These are phyloP conservation scores for Oryza brachyantha DNA, from an alignment of 176 grass and related monocot genomes.

Conservation along the genomic window DNA sequence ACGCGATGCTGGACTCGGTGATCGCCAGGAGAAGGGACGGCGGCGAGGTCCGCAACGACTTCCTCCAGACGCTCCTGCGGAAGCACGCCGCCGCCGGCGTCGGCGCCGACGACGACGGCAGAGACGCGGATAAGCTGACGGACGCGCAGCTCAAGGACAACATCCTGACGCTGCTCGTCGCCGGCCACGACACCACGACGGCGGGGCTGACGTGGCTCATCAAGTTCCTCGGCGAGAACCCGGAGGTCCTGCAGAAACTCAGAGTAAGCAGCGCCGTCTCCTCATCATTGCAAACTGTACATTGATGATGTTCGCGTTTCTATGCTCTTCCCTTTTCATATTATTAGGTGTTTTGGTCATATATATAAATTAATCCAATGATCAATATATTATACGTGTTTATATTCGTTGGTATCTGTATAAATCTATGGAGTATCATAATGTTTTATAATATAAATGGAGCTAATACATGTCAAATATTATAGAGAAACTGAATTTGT, in stretches of 20 bases:
- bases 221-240: slow-evolving; percentile 79
- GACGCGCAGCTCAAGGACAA: slow-evolving; percentile 77
- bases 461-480: too few relatives aligned
- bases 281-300: too few relatives aligned
- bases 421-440: too few relatives aligned
- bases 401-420: too few relatives aligned
- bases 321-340: too few relatives aligned
- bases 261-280: slow-evolving; percentile 23
- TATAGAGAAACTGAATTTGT: too few relatives aligned
- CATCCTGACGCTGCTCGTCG: slow-evolving; percentile 66
- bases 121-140: slow-evolving; percentile 46
- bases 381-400: too few relatives aligned
- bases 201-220: slow-evolving; percentile 60
- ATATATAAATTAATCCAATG: too few relatives aligned
- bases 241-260: slow-evolving; percentile 35
- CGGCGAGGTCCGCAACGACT: slow-evolving; percentile 39
- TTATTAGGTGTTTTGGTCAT: too few relatives aligned
- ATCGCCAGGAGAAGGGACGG: slow-evolving; percentile 43
- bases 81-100: slow-evolving; percentile 24
- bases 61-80: slow-evolving; percentile 57
- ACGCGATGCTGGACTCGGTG: slow-evolving; percentile 62
- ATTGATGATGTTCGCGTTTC: too few relatives aligned
- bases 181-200: slow-evolving; percentile 68
- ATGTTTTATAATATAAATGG: too few relatives aligned
- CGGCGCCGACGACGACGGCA: neutral